Evolutionary conservation across 768 basidiomycete genomes (phyloP).

Genomic region (Hemileccinum rubropunctum): DNA sequence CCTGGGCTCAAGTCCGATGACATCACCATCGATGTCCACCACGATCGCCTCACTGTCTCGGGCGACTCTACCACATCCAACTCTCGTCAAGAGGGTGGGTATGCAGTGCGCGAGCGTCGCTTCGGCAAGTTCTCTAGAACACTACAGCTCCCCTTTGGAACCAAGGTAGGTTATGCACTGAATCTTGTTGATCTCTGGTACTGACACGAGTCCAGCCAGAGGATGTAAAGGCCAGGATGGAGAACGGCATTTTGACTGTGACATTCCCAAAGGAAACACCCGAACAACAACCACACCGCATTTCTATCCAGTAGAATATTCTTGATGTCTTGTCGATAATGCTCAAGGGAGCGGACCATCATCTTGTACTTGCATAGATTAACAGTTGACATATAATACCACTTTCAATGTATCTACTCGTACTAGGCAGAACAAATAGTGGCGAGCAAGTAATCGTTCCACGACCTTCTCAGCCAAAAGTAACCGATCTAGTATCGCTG

Average conservation of each 20-base stretch:
- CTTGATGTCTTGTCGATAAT: no score
- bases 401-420: no score
- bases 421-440: no score
- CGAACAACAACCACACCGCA: conserved; percentile 40
- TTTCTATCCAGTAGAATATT: conserved; percentile 18
- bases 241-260: conserved; percentile 43
- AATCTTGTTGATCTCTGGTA: no score
- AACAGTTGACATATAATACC: no score
- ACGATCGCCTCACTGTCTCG: conserved; percentile 43
- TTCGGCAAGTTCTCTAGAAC: conserved; percentile 44
- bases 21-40: conserved; percentile 43
- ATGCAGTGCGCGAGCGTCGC: conserved; percentile 42
- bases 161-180: conserved; percentile 34
- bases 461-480: no score
- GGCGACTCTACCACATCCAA: conserved; percentile 39
- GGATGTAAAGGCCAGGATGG: conserved; percentile 45
- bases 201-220: conserved; percentile 28
- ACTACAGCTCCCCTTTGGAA: conserved; percentile 42
- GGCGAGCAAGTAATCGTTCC: no score
- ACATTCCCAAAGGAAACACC: conserved; percentile 42
- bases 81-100: conserved; percentile 38
- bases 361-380: no score
- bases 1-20: conserved; percentile 39
- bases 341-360: no score
- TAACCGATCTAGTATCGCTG: no score